Evolutionary conservation across 108 stramenopile species (phyloP).

Genomic region (Epithemia pelagica): DNA sequence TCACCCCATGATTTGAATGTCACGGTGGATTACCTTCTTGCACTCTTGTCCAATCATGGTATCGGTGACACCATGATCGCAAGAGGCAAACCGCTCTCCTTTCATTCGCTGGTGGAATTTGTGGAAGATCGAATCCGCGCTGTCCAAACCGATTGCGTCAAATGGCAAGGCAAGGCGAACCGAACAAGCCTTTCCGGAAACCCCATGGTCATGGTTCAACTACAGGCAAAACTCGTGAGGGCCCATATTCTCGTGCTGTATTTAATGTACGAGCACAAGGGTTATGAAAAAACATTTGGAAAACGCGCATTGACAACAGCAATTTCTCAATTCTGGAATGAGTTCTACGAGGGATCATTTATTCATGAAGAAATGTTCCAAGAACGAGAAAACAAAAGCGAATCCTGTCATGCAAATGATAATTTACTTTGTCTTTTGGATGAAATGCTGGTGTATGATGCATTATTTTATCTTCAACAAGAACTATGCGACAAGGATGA

Average conservation of each 20-base stretch:
- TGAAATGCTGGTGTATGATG: constrained; percentile 29
- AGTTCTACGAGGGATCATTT: not conserved
- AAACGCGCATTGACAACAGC: constrained; percentile 26
- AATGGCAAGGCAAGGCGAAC: not conserved
- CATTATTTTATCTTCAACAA: constrained; percentile 5
- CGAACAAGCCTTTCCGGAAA: not conserved
- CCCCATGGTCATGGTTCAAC: not conserved
- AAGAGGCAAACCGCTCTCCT: not conserved
- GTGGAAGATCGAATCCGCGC: constrained; percentile 21
- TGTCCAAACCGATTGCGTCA: constrained; percentile 17
- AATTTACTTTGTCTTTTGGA: constrained; percentile 9
- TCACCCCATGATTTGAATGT: not conserved
- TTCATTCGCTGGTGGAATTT: constrained; percentile 15
- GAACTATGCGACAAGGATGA: not conserved
- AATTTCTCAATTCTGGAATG: constrained; percentile 29
- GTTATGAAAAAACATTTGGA: constrained; percentile 13
- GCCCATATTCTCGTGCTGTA: constrained; percentile 20
- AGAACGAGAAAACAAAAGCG: not conserved
- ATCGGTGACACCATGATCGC: not conserved
- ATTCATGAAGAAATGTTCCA: not conserved
- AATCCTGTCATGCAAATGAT: not conserved
- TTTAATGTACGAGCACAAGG: constrained; percentile 11
- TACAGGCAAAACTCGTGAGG: constrained; percentile 9
- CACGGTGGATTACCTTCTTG: constrained; percentile 24
- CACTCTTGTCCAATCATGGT: not conserved